Conservation (phyloP, 1,284 basidiomycete genomes). For the Xerocomus amazonicus region DNA sequence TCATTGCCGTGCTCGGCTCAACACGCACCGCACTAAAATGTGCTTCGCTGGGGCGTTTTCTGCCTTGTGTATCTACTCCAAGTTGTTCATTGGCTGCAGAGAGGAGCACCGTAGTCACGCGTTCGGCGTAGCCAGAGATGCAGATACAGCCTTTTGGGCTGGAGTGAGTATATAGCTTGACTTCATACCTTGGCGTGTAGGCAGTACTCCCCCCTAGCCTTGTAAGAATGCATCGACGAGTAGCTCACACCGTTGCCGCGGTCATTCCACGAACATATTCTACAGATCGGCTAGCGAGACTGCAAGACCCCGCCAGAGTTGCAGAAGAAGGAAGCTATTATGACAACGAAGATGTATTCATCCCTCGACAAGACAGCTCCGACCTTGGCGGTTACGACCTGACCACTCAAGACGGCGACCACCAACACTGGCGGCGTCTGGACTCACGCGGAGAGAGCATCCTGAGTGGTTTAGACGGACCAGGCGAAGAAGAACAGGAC, state of each 20-base stretch:
- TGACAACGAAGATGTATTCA: conserved; percentile 7
- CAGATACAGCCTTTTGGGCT: conserved; percentile 22
- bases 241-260: conserved; percentile 31
- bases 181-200: conserved; percentile 1
- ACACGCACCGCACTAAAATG: conserved; percentile 4
- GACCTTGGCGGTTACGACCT: conserved; percentile 24
- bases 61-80: conserved; percentile 10
- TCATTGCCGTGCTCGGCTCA: conserved; percentile 24
- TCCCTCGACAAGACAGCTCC: conserved; percentile 12
- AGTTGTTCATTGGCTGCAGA: conserved; percentile 22
- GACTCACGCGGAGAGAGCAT: conserved; percentile 34
- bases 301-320: conserved; percentile 18
- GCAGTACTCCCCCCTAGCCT: conserved; percentile 5
- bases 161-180: conserved; percentile 22
- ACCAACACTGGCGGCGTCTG: conserved; percentile 30
- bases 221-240: conserved; percentile 27
- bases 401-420: conserved; percentile 21
- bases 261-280: conserved; percentile 26
- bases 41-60: conserved; percentile 11
- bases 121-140: conserved; percentile 11
- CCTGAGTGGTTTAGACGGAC: conserved; percentile 28
- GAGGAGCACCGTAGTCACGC: conserved; percentile 15
- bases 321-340: conserved; percentile 16
- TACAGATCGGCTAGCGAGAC: conserved; percentile 11
- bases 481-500: conserved; percentile 22